phyloP scores from a whole-genome alignment of 352 stramenopile genomes.

The Phytophthora uliginosa region DNA sequence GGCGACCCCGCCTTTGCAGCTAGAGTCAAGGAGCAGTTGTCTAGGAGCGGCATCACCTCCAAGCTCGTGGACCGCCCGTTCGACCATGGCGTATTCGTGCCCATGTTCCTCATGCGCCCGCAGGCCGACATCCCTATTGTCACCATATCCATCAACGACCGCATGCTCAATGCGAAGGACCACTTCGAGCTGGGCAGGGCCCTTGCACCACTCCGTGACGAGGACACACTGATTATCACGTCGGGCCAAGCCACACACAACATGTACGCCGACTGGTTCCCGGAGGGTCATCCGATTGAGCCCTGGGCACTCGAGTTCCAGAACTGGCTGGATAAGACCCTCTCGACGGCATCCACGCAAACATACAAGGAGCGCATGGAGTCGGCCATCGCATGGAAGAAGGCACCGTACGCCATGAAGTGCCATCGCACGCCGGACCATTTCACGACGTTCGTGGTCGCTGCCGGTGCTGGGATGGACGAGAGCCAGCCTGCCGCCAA shows the following conservation, averaged over 20 bases:
- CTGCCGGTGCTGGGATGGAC: slow-evolving; percentile 46
- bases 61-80: slow-evolving; percentile 5
- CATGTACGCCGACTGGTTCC: slow-evolving; percentile 18
- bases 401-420: slow-evolving; percentile 34
- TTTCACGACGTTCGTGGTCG: slow-evolving; percentile 47
- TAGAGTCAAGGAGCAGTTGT: slow-evolving; percentile 1
- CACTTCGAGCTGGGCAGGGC: slow-evolving; percentile 2
- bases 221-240: slow-evolving; percentile 75
- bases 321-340: slow-evolving; percentile 35
- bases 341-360: slow-evolving; percentile 16
- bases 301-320: slow-evolving; percentile 36
- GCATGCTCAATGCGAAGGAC: background rate
- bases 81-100: slow-evolving; percentile 3
- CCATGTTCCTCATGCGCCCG: slow-evolving; percentile 4
- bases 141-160: slow-evolving; percentile 9
- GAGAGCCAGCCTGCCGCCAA: slow-evolving; percentile 24
- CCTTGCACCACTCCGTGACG: slow-evolving; percentile 43
- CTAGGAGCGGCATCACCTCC: background rate
- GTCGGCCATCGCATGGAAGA: slow-evolving; percentile 35
- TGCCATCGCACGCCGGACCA: slow-evolving; percentile 52
- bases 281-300: background rate
- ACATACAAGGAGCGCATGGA: slow-evolving; percentile 19
- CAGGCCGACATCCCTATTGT: slow-evolving; percentile 9
- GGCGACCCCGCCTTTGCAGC: background rate
- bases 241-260: slow-evolving; percentile 58